A percentile compares a stretch with the other conserved stretches of the same genome.
Conservation (phyloP, 2,329 filamentous ascomycete genomes). For the Neurospora sp. region DNA sequence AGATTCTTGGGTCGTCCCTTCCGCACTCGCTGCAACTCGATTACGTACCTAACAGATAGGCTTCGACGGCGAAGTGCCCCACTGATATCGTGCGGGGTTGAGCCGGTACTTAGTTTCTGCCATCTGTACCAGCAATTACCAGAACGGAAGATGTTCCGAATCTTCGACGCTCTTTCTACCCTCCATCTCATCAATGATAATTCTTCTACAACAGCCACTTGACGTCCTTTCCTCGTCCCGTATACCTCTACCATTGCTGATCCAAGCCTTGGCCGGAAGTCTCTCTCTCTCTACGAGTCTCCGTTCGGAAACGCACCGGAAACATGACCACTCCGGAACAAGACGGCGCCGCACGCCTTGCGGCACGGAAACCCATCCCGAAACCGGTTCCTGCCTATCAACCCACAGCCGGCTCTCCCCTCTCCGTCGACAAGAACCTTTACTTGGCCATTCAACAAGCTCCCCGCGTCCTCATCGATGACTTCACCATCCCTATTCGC, state of each 20-base stretch:
- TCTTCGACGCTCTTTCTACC: neutral
- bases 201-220: neutral
- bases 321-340: neutral
- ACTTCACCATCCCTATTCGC: conserved; percentile 61
- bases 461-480: conserved; percentile 30
- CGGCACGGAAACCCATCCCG: conserved; percentile 33
- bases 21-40: neutral
- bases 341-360: conserved; percentile 29
- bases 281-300: neutral
- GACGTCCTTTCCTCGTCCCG: neutral
- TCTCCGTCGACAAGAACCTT: conserved; percentile 30
- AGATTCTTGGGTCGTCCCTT: neutral
- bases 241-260: neutral
- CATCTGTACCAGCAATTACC: neutral
- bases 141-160: neutral
- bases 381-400: conserved; percentile 35
- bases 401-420: conserved; percentile 9
- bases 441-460: conserved; percentile 54
- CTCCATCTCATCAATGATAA: neutral
- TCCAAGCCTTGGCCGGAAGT: neutral
- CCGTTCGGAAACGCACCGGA: neutral
- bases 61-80: neutral
- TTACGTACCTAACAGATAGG: neutral
- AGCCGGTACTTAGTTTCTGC: neutral
- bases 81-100: neutral